Evolutionary conservation across 2,329 filamentous ascomycete genomes (phyloP), one percentile per base, ranked within the genome.

Genomic region (Diatrype stigma): DNA sequence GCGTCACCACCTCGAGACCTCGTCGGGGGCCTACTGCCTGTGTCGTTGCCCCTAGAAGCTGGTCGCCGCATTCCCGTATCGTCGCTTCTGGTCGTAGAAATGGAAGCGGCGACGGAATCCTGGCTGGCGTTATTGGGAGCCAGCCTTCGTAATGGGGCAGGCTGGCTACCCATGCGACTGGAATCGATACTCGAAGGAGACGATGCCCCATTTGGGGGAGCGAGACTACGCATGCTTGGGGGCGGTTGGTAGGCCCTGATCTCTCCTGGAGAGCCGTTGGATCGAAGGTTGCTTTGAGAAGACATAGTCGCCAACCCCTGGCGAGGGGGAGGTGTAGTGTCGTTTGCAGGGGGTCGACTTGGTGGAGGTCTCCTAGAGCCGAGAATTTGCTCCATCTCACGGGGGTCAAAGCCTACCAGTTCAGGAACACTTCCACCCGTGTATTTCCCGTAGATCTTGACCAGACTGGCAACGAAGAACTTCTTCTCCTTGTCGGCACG

Each of bases 391-490:
- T 93, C 89, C 53, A 87, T 75, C 71, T 96, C 91, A 53, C 80
- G 82, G 47, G 82, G 78, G 60, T 93, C 89, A 66, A 99, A 97
- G 7, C 93, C 93, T 50, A 82, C 75, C 47, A 99, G 77, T 52
- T 88, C 81, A 2, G 94, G 94, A 30, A 84, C 72, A 63, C 86
- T 87, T 12, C 93, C 93, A 26, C 90, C 89, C 1, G 94, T 97
- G 67, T 97, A 99, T 71, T 97, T 99, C 62, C 86, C 86, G 68
- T 89, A 99, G 58, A 99, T 96, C 71, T 97, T 99, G 65, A 97
- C 84, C 60, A 97, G 73, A 69, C 92, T 96, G 32, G 89, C 91
- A 63, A 99, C 94, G 70, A 99, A 99, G 73, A 97, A 97, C 67
- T 96, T 93, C 77, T 96, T 97, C 72, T 99, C 94, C 73, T 96